Base-by-base conservation (phyloP, 768 basidiomycete species). In the Galerina marginata region DNA sequence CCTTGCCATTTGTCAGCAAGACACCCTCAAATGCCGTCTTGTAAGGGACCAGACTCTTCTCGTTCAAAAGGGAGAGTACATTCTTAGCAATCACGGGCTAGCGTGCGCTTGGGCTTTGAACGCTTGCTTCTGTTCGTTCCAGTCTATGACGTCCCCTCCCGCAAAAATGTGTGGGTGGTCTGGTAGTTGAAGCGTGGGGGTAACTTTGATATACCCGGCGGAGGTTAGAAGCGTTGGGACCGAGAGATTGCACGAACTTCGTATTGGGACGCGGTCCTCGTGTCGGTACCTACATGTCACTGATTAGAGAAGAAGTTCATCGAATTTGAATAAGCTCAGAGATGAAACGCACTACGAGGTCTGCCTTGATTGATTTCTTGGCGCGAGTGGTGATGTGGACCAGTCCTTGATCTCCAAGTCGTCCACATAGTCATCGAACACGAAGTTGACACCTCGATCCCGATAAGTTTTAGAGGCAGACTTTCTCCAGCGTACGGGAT, bases 71-170 rank as follows among this genome's bases (percentile, higher is more conserved):
- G 25, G 73, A 70, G 1, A 85, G 37, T 7, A 88, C 70, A 59
- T 92, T 91, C 38, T 77, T 72, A 2, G 75, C 76, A n/a, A 86
- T 74, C 43, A 89, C 62, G n/a, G n/a, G 6, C 67, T 59, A 0
- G 74, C 78, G 60, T 91, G 90, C 4, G 64, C 67, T 0, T 47
- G 39, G 0, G 75, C 74, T 67, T 90, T 90, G 9, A 61, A 72
- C 3, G 72, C 67, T 49, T 81, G 87, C 66, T 90, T 90, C 72
- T 90, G 84, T 69, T 91, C 89, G 0, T 72, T 57, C 77, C 82
- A 86, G 40, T 87, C 85, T 60, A 86, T 81, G 59, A 87, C 79
- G 66, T 92, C 90, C 1, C 90, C 90, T 2, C 74, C 78, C 0
- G 89, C 91, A 58, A 87, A 90, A 12, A 91, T 82, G 59, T 78